phyloP scores from a whole-genome alignment of 2,329 filamentous ascomycete species.

The Aspergillus ruber region DNA sequence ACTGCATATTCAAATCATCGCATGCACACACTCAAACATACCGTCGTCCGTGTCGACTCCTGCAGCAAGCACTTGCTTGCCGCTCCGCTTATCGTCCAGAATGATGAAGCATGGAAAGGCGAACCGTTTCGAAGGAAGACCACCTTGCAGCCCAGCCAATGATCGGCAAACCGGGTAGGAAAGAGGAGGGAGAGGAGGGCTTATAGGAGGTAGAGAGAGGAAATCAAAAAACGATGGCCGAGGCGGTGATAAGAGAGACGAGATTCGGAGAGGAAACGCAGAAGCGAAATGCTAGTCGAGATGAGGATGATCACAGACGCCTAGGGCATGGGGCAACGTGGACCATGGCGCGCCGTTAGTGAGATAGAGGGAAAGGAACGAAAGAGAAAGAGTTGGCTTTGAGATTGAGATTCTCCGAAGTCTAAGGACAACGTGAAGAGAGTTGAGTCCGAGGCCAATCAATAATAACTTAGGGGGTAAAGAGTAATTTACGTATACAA shows the following conservation, averaged over 20 bases:
- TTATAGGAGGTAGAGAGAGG: background rate
- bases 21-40: background rate
- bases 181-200: constrained; percentile 3
- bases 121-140: constrained; percentile 21
- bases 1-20: too few species aligned
- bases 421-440: background rate
- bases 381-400: constrained; percentile 4
- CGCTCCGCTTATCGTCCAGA: constrained; percentile 39
- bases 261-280: constrained; percentile 9
- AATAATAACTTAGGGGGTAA: constrained; percentile 5
- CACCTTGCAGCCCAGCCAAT: constrained; percentile 22
- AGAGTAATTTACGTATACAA: constrained; percentile 3
- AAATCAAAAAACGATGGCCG: constrained; percentile 4
- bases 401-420: constrained; percentile 1
- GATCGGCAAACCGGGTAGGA: constrained; percentile 11
- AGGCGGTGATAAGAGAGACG: constrained; percentile 5
- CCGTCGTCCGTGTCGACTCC: constrained; percentile 42
- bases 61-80: constrained; percentile 45
- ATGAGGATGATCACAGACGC: constrained; percentile 24
- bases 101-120: constrained; percentile 42
- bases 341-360: constrained; percentile 26
- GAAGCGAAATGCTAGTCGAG: background rate
- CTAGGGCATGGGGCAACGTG: constrained; percentile 21
- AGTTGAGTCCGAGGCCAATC: background rate
- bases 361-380: constrained; percentile 9